These are phyloP conservation scores for Senna tora DNA, from an alignment of 306 rosid genomes.

Conservation along the genomic window DNA sequence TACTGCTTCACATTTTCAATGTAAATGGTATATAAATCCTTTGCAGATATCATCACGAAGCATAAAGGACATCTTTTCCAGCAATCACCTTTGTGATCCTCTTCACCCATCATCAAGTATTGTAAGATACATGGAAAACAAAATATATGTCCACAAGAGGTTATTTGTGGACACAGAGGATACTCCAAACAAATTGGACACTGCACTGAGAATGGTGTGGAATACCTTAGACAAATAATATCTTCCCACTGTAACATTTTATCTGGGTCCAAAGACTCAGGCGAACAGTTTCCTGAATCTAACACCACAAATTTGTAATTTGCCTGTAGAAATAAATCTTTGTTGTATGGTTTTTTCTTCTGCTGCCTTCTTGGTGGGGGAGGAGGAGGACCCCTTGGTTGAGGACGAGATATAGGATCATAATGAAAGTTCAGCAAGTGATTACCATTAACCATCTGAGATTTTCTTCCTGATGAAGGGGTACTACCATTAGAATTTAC, in stretches of 20 bases:
- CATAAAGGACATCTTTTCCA: constrained; percentile 97
- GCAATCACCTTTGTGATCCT: constrained; percentile 87
- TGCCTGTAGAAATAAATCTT: constrained; percentile 93
- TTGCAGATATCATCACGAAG: constrained; percentile 80
- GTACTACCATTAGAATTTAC: constrained; percentile 59
- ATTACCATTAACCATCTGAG: constrained; percentile 76
- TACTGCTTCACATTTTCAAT: constrained; percentile 72
- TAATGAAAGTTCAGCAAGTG: constrained; percentile 92
- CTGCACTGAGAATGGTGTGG: constrained; percentile 71
- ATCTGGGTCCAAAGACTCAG: constrained; percentile 86
- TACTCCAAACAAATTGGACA: constrained; percentile 97
- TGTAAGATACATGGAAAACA: constrained; percentile 93
- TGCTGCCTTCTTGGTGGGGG: constrained; percentile 75
- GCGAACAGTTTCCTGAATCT: constrained; percentile 69
- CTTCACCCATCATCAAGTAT: constrained; percentile 83
- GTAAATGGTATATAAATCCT: constrained; percentile 80
- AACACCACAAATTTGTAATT: constrained; percentile 87
- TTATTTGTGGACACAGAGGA: constrained; percentile 93
- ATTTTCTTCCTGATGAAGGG: constrained; percentile 60
- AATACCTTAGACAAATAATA: constrained; percentile 80
- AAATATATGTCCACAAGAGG: constrained; percentile 94
- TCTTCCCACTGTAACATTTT: constrained; percentile 96
- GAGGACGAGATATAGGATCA: constrained; percentile 84
- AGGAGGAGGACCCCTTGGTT: constrained; percentile 78
- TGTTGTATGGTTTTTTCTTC: constrained; percentile 83